Evolutionary conservation across 805 yeast genomes (phyloP).

Genomic region (Wickerhamiella hasegawae): DNA sequence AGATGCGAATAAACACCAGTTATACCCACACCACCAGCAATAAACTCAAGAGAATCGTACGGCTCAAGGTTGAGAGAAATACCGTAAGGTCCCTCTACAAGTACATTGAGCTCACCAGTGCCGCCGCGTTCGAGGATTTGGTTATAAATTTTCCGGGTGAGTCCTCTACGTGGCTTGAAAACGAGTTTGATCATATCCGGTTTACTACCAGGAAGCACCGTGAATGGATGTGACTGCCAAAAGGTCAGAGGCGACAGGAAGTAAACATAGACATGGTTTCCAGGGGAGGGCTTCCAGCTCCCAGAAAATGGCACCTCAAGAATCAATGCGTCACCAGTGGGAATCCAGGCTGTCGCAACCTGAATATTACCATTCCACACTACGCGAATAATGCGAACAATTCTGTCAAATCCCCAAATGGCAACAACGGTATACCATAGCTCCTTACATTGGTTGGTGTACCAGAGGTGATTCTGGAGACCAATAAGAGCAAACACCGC

Average conservation of each 20-base stretch:
- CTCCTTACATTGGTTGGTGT: slow-evolving; percentile 29
- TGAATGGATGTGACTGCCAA: slow-evolving; percentile 68
- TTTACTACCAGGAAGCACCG: slow-evolving; percentile 22
- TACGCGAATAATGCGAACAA: slow-evolving; percentile 38
- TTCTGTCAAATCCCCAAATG: slow-evolving; percentile 53
- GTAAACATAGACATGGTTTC: slow-evolving; percentile 9
- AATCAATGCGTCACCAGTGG: neutral
- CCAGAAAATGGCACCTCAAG: neutral
- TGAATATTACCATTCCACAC: neutral
- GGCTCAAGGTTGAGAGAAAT: slow-evolving; percentile 30
- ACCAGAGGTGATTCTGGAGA: slow-evolving; percentile 38
- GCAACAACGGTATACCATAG: slow-evolving; percentile 38
- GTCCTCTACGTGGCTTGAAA: slow-evolving; percentile 2
- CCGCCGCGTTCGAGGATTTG: neutral
- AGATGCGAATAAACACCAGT: slow-evolving; percentile 38
- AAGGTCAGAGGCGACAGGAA: slow-evolving; percentile 31
- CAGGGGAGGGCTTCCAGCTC: neutral
- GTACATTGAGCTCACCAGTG: slow-evolving; percentile 6
- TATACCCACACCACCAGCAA: slow-evolving; percentile 67
- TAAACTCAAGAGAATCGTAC: slow-evolving; percentile 38
- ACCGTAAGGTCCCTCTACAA: slow-evolving; percentile 61
- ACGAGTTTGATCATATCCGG: neutral
- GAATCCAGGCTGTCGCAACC: neutral
- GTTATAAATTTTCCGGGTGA: slow-evolving; percentile 1
- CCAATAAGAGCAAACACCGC: slow-evolving; percentile 38